Evolutionary conservation across 495 filamentous ascomycete genomes (phyloP).

Genomic region (Articulospora tetracladia): DNA sequence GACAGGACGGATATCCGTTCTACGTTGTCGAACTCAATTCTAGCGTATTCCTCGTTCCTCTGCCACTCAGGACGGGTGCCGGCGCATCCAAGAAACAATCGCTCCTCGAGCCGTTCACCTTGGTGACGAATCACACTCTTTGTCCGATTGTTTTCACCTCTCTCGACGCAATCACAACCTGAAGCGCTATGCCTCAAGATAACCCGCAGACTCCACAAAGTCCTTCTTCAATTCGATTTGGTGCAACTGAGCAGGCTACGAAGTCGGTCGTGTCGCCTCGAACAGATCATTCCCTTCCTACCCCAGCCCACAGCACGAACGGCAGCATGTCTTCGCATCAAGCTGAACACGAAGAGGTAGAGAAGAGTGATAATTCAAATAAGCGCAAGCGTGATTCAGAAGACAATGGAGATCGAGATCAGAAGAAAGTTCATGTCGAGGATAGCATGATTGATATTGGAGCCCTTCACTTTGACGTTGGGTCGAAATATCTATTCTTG

Average conservation of each 20-base stretch:
- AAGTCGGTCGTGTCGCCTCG: slow-evolving; percentile 17
- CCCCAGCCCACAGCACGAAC: slow-evolving; percentile 54
- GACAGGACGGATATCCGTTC: neutral
- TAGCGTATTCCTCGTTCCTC: neutral
- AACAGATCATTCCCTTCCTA: slow-evolving; percentile 17
- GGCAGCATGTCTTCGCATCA: slow-evolving; percentile 39
- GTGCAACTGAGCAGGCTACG: slow-evolving; percentile 1
- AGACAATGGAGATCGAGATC: slow-evolving; percentile 42
- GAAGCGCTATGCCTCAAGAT: slow-evolving; percentile 36
- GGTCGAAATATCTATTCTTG: slow-evolving; percentile 55
- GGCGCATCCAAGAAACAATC: slow-evolving; percentile 12
- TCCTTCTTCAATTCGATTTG: slow-evolving; percentile 33
- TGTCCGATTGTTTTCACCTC: neutral
- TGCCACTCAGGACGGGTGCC: neutral
- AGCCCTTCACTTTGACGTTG: slow-evolving; percentile 52
- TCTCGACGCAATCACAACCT: slow-evolving; percentile 4
- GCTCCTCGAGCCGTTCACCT: neutral
- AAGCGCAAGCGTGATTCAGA: slow-evolving; percentile 51
- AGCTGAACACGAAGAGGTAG: slow-evolving; percentile 38
- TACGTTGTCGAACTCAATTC: neutral
- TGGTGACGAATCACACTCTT: slow-evolving; percentile 8
- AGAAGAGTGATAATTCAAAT: slow-evolving; percentile 29
- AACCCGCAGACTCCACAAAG: slow-evolving; percentile 58
- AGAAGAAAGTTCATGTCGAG: slow-evolving; percentile 51
- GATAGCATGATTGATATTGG: slow-evolving; percentile 41